Base-by-base conservation (phyloP, 306 rosid genomes). In the Potentilla sterilis region DNA sequence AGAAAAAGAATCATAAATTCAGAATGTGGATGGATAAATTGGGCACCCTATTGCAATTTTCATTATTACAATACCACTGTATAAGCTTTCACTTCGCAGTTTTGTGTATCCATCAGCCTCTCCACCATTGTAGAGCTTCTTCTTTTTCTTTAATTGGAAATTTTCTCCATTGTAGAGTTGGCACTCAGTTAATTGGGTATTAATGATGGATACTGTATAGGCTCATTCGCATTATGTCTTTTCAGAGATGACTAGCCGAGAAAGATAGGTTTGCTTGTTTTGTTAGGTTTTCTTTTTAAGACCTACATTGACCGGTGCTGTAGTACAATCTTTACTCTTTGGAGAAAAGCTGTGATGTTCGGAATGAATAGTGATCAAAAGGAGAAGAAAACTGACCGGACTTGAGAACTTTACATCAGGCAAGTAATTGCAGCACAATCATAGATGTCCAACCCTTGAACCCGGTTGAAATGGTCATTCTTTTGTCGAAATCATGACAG, bases 11-110 rank as follows among this genome's bases (percentile, higher is more conserved):
- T 67, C 81, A 67, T 40, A 73, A 73, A 14, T 67, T 73, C 81
- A 77, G 40, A 77, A 77, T 49, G 85, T 47, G 73, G 79, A 73
- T 57, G 73, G 79, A 73, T 73, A 35, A 10, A 77, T 28, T 22
- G 54, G 46, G 66, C 38, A 35, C 19, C 61, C 28, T 42, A 22
- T 42, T 28, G 43, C 15, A 49, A 44, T 41, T 16, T 73, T 43
- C 77, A 41, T 40, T 55, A 4, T 58, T 73, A 62, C 42, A 59
- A 43, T 9, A 59, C 58, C 34, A 28, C 77, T 15, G 58, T 73
- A 58, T 73, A 61, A 74, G 32, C 69, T 44, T 32, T 34, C 77
- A 44, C 19, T 44, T 28, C 18, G 35, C 44, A 64, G 69, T 35
- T 7, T 64, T 37, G 44, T 64, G 46, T 40, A 65, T 38, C 42